Percentiles rank a stretch among this genome's conserved stretches.
These are phyloP conservation scores for Juncus effusus DNA, from an alignment of 176 grass and related monocot species.

Conservation along the genomic window DNA sequence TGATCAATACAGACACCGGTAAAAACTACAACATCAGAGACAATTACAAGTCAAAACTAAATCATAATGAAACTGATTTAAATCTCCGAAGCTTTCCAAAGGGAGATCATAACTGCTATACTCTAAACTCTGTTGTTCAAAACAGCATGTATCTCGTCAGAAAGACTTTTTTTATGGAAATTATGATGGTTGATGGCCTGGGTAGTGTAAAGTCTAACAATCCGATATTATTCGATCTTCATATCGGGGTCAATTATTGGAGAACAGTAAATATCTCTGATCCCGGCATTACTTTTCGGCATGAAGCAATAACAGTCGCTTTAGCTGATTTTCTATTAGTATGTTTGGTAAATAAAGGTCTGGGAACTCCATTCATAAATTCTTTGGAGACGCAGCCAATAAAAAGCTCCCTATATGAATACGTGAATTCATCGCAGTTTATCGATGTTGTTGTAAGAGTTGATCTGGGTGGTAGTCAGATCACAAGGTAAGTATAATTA, in stretches of 20 bases:
- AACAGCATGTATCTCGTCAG: background rate
- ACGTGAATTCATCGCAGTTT: constrained; percentile 12
- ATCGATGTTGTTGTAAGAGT: background rate
- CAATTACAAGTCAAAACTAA: background rate
- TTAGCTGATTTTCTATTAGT: constrained; percentile 23
- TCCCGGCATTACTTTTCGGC: background rate
- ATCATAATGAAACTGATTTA: background rate
- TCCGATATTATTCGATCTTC: constrained; percentile 12
- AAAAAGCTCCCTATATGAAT: background rate
- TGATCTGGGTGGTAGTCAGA: constrained; percentile 10
- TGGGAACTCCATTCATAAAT: constrained; percentile 14
- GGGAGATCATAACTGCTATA: constrained; percentile 18
- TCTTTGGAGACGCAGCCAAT: constrained; percentile 20
- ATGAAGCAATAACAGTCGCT: constrained; percentile 12
- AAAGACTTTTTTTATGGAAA: constrained; percentile 24
- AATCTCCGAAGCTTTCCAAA: constrained; percentile 6
- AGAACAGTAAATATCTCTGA: constrained; percentile 16
- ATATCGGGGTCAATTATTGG: constrained; percentile 21
- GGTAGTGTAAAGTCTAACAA: constrained; percentile 2
- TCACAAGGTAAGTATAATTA: background rate
- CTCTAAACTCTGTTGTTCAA: constrained; percentile 3
- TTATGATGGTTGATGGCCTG: background rate
- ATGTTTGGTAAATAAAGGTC: constrained; percentile 14
- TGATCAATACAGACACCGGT: constrained; percentile 11
- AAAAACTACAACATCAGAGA: constrained; percentile 13